Base-by-base conservation (phyloP, 2,329 filamentous ascomycete species). In the Talaromyces marneffei region DNA sequence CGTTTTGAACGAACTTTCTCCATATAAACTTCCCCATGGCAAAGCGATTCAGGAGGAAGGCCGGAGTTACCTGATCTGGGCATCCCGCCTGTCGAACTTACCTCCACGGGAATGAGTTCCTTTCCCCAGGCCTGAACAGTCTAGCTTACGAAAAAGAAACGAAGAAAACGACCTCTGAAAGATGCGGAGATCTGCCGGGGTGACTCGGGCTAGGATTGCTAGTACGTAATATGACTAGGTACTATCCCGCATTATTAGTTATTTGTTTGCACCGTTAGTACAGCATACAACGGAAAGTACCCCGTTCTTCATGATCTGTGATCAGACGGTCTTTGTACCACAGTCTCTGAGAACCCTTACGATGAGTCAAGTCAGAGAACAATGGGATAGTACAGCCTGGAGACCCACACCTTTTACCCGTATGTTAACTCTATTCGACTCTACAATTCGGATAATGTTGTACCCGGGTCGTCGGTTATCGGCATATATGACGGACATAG, bases 31-130 rank as follows among this genome's bases (percentile, higher is more conserved):
- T 52, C 48, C 48, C 48, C 44, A 29, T n/a, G 44, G 44, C 25
- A 48, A n/a, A 29, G n/a, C 16, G 20, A 48, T 8, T 27, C 6
- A 27, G 8, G 14, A n/a, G 14, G 14, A n/a, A 8, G n/a, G 48
- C 23, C 56, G 56, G 56, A 50, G 50, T 25, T 58, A 12, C 56
- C 56, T 58, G 14, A 29, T 58, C 12, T 3, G 42, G 56, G 18
- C 14, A 58, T 58, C 20, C 56, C 29, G 55, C 1, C 6, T 40
- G 20, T 10, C 16, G 20, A 7, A 18, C 33, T 27, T 18, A 25
- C 3, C 42, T 31, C 56, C 29, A 16, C 40, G 37, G 35, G 37
- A 42, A 18, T 20, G 9, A 56, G 37, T 27, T 37, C 54, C 54
- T 39, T 39, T 37, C 54, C 54, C 54, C 54, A 44, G 27, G 40